Evolutionary conservation across 176 grass and related monocot species (phyloP).

Genomic region (Leersia perrieri): DNA sequence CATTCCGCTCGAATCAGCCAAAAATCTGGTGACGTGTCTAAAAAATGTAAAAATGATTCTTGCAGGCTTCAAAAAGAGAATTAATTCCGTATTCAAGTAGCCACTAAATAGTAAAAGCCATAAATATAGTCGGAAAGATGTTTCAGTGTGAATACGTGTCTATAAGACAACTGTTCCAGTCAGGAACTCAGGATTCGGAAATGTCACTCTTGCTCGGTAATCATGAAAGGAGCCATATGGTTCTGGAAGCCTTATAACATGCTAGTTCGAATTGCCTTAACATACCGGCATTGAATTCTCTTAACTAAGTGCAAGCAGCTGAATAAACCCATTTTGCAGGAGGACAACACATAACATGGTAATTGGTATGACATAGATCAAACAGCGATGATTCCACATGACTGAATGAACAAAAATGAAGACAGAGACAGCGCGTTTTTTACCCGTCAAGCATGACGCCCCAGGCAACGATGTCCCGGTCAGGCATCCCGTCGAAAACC

Average conservation of each 20-base stretch:
- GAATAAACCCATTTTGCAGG: not conserved
- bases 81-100: too few species aligned
- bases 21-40: too few species aligned
- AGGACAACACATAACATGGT: not conserved
- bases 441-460: slow-evolving; percentile 82
- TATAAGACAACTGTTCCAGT: too few species aligned
- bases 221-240: not conserved
- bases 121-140: too few species aligned
- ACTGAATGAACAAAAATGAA: not conserved
- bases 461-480: slow-evolving; percentile 73
- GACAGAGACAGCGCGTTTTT: not conserved
- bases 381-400: not conserved
- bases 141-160: not conserved
- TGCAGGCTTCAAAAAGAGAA: too few species aligned
- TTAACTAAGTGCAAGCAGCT: not conserved
- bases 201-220: not conserved
- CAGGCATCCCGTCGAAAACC: slow-evolving; percentile 63
- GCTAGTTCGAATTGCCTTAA: not conserved
- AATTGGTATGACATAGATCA: not conserved
- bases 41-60: too few species aligned
- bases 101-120: too few species aligned
- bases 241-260: not conserved
- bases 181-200: not conserved
- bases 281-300: not conserved
- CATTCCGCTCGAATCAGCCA: too few species aligned